These are phyloP conservation scores for Dactylis glomerata DNA, from an alignment of 176 grass and related monocot genomes.

Conservation along the genomic window DNA sequence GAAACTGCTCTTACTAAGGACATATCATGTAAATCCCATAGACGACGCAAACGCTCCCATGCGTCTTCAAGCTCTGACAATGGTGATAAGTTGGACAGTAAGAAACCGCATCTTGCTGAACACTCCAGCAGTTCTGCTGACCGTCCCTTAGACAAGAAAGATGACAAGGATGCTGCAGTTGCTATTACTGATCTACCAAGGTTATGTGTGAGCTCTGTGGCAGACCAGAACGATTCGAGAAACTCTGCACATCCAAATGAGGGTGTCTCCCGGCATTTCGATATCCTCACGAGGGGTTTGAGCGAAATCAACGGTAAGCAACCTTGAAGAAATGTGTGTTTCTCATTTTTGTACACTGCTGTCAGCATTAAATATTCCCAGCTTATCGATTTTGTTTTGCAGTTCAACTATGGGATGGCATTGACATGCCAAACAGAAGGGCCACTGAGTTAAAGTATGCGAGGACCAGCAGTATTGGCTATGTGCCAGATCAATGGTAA, in stretches of 20 bases:
- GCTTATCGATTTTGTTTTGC: not conserved
- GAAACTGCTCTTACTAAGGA: not conserved
- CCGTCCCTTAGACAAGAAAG: constrained; percentile 18
- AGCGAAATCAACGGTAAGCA: constrained; percentile 46
- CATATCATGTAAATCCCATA: constrained; percentile 31
- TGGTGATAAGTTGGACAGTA: not conserved
- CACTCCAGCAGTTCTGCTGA: not conserved
- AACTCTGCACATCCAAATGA: constrained; percentile 12
- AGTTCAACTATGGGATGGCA: constrained; percentile 61
- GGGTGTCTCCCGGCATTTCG: not conserved
- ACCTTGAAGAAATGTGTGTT: not conserved
- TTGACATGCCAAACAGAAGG: constrained; percentile 19
- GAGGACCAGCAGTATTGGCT: constrained; percentile 51
- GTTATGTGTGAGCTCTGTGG: not conserved
- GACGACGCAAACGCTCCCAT: constrained; percentile 22
- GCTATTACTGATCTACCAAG: not conserved
- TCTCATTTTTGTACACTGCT: not conserved
- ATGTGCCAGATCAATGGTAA: constrained; percentile 74
- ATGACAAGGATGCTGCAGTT: not conserved
- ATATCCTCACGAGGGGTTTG: constrained; percentile 65
- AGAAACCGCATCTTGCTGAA: constrained; percentile 30
- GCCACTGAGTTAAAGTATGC: not conserved
- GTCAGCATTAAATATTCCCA: not conserved
- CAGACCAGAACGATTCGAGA: not conserved
- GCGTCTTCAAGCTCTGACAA: not conserved